Conservation (phyloP, 306 rosid species). For the Vachellia collinsii region DNA sequence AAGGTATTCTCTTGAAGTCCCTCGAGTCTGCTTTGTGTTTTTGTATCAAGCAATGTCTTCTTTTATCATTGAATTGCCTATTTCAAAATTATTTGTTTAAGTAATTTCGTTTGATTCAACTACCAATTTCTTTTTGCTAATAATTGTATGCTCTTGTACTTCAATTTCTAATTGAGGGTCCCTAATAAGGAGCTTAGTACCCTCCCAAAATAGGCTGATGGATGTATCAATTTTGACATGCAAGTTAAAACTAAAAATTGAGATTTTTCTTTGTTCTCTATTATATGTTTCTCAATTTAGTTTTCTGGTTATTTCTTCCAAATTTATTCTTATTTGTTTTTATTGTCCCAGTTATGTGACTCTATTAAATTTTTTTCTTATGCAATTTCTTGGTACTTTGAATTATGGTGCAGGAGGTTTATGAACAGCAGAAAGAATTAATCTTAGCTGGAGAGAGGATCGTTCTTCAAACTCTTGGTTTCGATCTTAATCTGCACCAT, state of each 20-base stretch:
- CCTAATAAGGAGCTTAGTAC: conserved; percentile 22
- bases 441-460: conserved; percentile 88
- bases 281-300: not conserved
- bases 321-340: not conserved
- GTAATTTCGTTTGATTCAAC: conserved; percentile 20
- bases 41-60: conserved; percentile 21
- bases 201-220: conserved; percentile 15
- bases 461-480: conserved; percentile 97
- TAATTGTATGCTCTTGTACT: not conserved
- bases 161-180: not conserved
- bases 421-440: conserved; percentile 92
- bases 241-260: not conserved
- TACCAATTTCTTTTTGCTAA: not conserved
- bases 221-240: conserved; percentile 10
- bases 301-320: conserved; percentile 17
- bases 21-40: not conserved
- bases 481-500: conserved; percentile 88
- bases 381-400: conserved; percentile 20
- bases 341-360: not conserved
- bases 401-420: conserved; percentile 77
- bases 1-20: conserved; percentile 59
- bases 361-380: conserved; percentile 18
- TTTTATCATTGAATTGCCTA: conserved; percentile 20
- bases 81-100: conserved; percentile 4
- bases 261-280: not conserved